Evolutionary conservation across 768 basidiomycete genomes (phyloP).

Genomic region (Pleurotus pulmonarius): DNA sequence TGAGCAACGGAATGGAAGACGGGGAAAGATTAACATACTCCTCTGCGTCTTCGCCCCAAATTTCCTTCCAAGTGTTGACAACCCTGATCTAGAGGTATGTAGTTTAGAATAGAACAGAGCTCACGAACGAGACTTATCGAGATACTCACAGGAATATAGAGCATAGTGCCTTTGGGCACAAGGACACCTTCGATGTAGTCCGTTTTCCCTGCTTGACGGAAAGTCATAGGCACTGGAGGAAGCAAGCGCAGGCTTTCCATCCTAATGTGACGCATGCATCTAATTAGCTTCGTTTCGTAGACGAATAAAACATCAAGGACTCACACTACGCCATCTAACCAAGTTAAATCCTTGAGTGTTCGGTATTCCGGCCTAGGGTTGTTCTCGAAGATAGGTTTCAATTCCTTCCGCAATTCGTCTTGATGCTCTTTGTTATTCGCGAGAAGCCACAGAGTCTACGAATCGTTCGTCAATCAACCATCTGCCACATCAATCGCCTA

Average conservation of each 20-base stretch:
- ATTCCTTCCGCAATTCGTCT: conserved; percentile 48
- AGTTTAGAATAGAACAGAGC: neutral
- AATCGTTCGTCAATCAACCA: conserved; percentile 5
- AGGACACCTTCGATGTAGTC: conserved; percentile 37
- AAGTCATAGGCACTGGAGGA: conserved; percentile 36
- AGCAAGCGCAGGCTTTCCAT: conserved; percentile 37
- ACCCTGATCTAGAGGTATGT: conserved; percentile 35
- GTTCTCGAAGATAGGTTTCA: conserved; percentile 32
- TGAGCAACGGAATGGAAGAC: no score
- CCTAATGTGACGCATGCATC: conserved; percentile 15
- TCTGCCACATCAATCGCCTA: no score
- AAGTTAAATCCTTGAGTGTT: conserved; percentile 33
- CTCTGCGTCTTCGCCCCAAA: conserved; percentile 51
- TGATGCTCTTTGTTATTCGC: conserved; percentile 48
- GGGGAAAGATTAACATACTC: conserved; percentile 24
- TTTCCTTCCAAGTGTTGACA: conserved; percentile 43
- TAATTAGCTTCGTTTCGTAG: neutral
- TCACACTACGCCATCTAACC: conserved; percentile 39
- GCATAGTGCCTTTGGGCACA: conserved; percentile 39
- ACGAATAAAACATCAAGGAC: conserved; percentile 1
- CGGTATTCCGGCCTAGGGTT: conserved; percentile 33
- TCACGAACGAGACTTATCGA: neutral
- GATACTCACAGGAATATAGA: conserved; percentile 33
- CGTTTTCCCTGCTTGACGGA: conserved; percentile 32
- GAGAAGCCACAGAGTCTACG: conserved; percentile 49